These are phyloP conservation scores for Erythrobasidium hasegawianum DNA, from an alignment of 1,284 basidiomycete genomes.

Conservation along the genomic window DNA sequence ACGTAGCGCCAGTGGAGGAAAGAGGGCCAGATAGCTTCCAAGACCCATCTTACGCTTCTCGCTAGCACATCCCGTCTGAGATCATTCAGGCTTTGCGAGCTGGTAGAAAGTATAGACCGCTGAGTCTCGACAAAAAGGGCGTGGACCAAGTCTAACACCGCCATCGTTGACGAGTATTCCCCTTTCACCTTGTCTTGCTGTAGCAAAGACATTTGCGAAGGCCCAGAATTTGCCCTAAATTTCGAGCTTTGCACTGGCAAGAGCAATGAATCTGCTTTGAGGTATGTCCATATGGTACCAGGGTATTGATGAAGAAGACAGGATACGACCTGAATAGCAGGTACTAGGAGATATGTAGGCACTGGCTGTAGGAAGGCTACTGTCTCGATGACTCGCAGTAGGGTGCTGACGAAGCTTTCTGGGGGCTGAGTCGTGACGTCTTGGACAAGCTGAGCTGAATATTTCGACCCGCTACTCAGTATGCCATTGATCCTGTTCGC, in stretches of 20 bases:
- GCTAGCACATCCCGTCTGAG: slow-evolving; percentile 76
- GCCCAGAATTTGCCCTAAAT: slow-evolving; percentile 5
- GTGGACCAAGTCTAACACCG: slow-evolving; percentile 13
- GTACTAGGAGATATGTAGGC: background rate
- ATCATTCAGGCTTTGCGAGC: slow-evolving; percentile 57
- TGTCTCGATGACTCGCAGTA: no score
- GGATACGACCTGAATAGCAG: slow-evolving; percentile 65
- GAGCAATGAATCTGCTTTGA: slow-evolving; percentile 69
- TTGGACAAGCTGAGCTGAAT: no score
- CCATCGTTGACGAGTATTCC: slow-evolving; percentile 37
- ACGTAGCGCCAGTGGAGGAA: slow-evolving; percentile 76
- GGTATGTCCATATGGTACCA: slow-evolving; percentile 75
- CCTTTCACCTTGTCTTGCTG: slow-evolving; percentile 67
- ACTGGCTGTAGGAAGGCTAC: no score
- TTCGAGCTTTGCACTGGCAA: slow-evolving; percentile 56
- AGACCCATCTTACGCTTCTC: slow-evolving; percentile 69
- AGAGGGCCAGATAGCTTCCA: slow-evolving; percentile 79
- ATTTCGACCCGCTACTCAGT: no score
- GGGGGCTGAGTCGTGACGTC: no score
- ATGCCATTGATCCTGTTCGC: no score
- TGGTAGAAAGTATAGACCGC: slow-evolving; percentile 10
- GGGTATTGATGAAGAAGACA: slow-evolving; percentile 70
- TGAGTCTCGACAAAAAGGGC: slow-evolving; percentile 34
- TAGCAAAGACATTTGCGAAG: slow-evolving; percentile 60
- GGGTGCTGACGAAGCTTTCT: no score